Evolutionary conservation across 768 basidiomycete species (phyloP).

Genomic region (Pleurotus sapidus): DNA sequence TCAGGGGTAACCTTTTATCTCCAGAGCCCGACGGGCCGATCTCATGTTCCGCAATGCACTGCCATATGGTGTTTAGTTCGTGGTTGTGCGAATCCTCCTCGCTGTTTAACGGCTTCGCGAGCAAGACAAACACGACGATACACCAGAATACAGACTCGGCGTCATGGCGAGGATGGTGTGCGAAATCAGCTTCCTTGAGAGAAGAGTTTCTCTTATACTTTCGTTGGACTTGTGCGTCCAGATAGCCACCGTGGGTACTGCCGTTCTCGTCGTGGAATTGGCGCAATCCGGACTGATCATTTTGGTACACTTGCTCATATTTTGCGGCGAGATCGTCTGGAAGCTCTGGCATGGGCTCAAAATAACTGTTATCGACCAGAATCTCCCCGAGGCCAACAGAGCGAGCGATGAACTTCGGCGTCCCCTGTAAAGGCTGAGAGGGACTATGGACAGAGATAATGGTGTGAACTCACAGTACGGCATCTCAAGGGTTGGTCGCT

Average conservation of each 20-base stretch:
- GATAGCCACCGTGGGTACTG: neutral
- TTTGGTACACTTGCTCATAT: neutral
- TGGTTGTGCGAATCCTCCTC: neutral
- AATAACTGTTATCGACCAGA: neutral
- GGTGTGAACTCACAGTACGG: no score
- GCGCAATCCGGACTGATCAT: neutral
- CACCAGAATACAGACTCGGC: conserved; percentile 12
- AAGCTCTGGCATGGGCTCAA: neutral
- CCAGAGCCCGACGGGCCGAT: neutral
- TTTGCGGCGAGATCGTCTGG: no score
- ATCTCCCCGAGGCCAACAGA: conserved; percentile 8
- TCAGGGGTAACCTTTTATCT: neutral
- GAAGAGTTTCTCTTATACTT: neutral
- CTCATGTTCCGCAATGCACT: conserved; percentile 7
- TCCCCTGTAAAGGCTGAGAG: conserved; percentile 3
- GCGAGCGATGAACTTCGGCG: conserved; percentile 10
- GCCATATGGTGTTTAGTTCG: conserved; percentile 2
- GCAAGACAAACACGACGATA: conserved; percentile 6
- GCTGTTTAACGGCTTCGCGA: neutral
- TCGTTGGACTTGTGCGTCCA: neutral
- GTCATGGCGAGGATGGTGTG: conserved; percentile 9
- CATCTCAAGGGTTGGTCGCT: no score
- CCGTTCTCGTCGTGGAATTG: neutral
- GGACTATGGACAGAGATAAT: no score
- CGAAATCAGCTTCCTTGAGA: neutral